Evolutionary conservation across 1,284 basidiomycete species (phyloP).

Genomic region (Ustilago trichophora): DNA sequence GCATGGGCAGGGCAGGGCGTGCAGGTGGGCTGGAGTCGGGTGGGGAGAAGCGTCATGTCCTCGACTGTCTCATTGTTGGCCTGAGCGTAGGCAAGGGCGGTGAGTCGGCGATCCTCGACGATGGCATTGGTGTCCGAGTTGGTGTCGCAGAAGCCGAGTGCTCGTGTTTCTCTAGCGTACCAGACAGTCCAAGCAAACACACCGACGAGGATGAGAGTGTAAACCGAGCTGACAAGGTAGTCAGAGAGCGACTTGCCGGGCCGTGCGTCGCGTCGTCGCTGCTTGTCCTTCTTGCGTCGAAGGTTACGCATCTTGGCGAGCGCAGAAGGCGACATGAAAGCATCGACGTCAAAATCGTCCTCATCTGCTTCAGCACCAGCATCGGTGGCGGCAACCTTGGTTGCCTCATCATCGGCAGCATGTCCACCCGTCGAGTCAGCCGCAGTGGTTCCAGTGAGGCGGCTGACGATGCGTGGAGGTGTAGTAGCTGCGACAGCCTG

Average conservation of each 20-base stretch:
- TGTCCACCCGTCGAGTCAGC: conserved; percentile 14
- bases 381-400: not conserved
- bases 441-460: conserved; percentile 13
- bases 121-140: conserved; percentile 38
- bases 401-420: conserved; percentile 29
- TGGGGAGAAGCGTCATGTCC: conserved; percentile 32
- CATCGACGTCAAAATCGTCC: conserved; percentile 25
- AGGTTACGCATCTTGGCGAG: conserved; percentile 38
- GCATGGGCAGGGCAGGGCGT: conserved; percentile 59
- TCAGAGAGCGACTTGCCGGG: conserved; percentile 6
- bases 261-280: conserved; percentile 9
- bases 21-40: conserved; percentile 43
- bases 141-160: conserved; percentile 58
- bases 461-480: conserved; percentile 42
- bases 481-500: conserved; percentile 35
- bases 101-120: conserved; percentile 28
- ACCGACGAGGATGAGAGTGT: conserved; percentile 7
- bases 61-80: conserved; percentile 35
- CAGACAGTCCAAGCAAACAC: conserved; percentile 39
- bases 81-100: conserved; percentile 24
- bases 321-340: conserved; percentile 28
- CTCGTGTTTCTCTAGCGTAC: conserved; percentile 51
- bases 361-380: conserved; percentile 8
- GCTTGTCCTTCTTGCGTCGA: conserved; percentile 26
- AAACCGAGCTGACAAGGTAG: conserved; percentile 7